These are phyloP conservation scores for Carex myosuroides DNA, from an alignment of 176 grass and related monocot genomes.

Conservation along the genomic window DNA sequence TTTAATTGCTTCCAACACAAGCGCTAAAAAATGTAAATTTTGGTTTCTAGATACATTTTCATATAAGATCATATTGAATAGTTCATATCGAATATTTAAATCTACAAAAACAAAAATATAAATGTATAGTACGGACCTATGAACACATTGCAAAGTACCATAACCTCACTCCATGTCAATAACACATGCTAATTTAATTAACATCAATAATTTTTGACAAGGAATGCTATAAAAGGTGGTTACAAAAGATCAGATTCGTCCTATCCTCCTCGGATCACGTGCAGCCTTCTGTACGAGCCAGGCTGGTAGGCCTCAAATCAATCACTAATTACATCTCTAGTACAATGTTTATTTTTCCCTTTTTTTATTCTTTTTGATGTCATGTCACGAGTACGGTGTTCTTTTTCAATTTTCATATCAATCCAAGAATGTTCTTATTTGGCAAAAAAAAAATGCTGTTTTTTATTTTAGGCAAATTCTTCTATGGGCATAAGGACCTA, in stretches of 20 bases:
- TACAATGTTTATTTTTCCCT: neutral
- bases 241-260: constrained; percentile 1
- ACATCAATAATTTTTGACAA: neutral
- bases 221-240: neutral
- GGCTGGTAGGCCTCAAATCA: constrained; percentile 15
- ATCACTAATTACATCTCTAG: neutral
- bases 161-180: neutral
- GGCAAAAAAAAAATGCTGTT: neutral
- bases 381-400: neutral
- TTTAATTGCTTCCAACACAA: too few relatives aligned
- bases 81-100: too few relatives aligned
- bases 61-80: too few relatives aligned
- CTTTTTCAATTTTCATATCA: neutral
- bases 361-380: neutral
- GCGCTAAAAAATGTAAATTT: too few relatives aligned
- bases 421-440: neutral
- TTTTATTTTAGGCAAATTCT: too few relatives aligned
- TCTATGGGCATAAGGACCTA: too few relatives aligned
- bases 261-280: constrained; percentile 27
- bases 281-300: constrained; percentile 4
- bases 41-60: too few relatives aligned
- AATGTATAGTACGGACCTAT: too few relatives aligned
- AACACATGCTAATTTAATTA: neutral
- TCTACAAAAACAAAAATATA: too few relatives aligned
- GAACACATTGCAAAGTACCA: too few relatives aligned